Base-by-base conservation (phyloP, 306 rosid species). In the Sindora glabra region DNA sequence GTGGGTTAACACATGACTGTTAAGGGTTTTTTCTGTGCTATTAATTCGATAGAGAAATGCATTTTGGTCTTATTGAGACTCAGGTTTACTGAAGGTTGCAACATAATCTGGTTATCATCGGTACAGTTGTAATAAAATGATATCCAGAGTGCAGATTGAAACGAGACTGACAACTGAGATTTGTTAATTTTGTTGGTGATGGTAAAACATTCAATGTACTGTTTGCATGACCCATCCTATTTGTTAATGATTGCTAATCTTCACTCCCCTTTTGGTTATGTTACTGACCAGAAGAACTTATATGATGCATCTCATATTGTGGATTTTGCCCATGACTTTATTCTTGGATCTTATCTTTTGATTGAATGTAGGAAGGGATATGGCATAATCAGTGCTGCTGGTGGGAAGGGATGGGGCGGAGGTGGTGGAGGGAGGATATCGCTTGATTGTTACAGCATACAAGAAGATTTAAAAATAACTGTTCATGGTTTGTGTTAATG, bases 361-460 rank as follows among this genome's bases (percentile, higher is more conserved):
- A 63, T 68, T 56, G 69, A 68, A 41, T 68, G 70, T 73, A 92
- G 98, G 87, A 92, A 86, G 78, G 98, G 98, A 60, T 79, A 73
- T 71, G 98, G 98, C 68, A 79, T 69, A 32, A 78, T 92, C 74
- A 86, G 96, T 76, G 98, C 98, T 25, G 96, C 95, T 48, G 98
- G 98, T 42, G 98, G 98, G 67, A 74, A 50, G 46, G 98, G 98
- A 65, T 86, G 94, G 95, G 98, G 98, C 70, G 98, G 98, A 56
- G 98, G 98, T 24, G 98, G 98, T 10, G 98, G 98, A 55, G 98
- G 98, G 75, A 88, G 98, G 79, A 79, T 92, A 62, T 92, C 98
- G 52, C 90, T 92, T 62, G 94, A 86, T 64, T 88, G 98, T 72
- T 92, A 92, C 83, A 81, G 94, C 86, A 88, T 88, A 71, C 98